phyloP scores from a whole-genome alignment of 2,329 filamentous ascomycete genomes.

The Verticillium klebahnii region DNA sequence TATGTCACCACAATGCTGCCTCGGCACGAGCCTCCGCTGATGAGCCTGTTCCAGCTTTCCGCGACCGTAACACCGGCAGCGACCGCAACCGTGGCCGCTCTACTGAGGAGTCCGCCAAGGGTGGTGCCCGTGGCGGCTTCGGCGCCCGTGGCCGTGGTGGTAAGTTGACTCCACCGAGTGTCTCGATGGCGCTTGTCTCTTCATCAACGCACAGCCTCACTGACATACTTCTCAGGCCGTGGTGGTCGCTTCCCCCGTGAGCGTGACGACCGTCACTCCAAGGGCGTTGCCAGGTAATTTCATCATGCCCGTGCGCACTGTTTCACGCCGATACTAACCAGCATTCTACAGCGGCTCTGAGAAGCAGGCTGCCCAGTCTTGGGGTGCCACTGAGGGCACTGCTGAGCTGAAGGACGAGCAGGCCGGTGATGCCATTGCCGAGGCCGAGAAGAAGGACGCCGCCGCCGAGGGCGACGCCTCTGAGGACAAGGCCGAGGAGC shows the following conservation, averaged over 20 bases:
- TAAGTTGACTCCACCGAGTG: slow-evolving; percentile 26
- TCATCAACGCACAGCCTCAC: neutral
- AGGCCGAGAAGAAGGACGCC: slow-evolving; percentile 74
- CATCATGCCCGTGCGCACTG: neutral
- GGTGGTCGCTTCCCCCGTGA: slow-evolving; percentile 48
- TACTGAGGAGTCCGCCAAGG: slow-evolving; percentile 61
- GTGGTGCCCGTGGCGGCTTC: slow-evolving; percentile 55
- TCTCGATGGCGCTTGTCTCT: neutral
- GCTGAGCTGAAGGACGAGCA: slow-evolving; percentile 89
- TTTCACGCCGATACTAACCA: neutral
- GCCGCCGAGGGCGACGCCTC: slow-evolving; percentile 42
- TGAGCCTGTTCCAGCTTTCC: slow-evolving; percentile 62
- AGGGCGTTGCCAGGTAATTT: slow-evolving; percentile 39
- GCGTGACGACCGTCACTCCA: slow-evolving; percentile 53
- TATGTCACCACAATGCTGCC: slow-evolving; percentile 44
- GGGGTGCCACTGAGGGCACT: slow-evolving; percentile 78
- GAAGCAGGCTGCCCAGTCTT: slow-evolving; percentile 84
- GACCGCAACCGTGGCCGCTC: slow-evolving; percentile 78
- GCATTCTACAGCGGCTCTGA: slow-evolving; percentile 60
- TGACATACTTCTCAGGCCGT: slow-evolving; percentile 35
- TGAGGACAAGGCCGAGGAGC: slow-evolving; percentile 61
- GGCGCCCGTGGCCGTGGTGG: slow-evolving; percentile 59
- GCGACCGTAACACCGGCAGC: slow-evolving; percentile 77
- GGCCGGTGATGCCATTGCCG: slow-evolving; percentile 83
- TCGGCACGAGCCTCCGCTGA: neutral